Base-by-base conservation (phyloP, 1,284 basidiomycete species). In the Somion occarium region DNA sequence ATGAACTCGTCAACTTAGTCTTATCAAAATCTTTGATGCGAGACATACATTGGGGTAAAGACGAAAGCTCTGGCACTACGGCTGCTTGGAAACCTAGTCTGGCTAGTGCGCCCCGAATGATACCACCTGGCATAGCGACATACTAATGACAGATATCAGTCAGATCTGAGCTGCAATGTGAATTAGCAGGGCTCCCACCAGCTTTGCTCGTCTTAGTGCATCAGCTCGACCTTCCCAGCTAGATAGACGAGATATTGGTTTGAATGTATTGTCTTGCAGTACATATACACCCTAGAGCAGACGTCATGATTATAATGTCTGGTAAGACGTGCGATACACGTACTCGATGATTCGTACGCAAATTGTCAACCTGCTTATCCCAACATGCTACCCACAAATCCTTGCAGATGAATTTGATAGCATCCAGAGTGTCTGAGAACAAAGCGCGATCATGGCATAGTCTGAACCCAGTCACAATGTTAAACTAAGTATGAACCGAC, bases 361-460 rank as follows among this genome's bases (percentile, higher is more conserved):
- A 72, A 65, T 97, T 97, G 65, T 98, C 94, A 1, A 97, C 92
- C 67, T 97, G 95, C 64, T 96, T 95, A 52, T 92, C 88, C 88
- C 88, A 94, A 51, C 84, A 85, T 2, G 84, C 78, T 0, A 78
- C 76, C 92, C 92, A 94, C n/a, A 97, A 73, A 56, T 98, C 94
- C 65, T 98, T 98, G 74, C 94, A 98, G 54, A 98, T 79, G 63
- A 97, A 97, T 68, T 98, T 98, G 71, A 98, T 86, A 13, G 83
- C 85, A 59, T 98, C 94, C 7, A 98, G 75, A 1, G 93, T 91
- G 59, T 94, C 88, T 0, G 80, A 69, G 57, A 96, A 89, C 42
- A 90, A 76, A 26, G 83, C 73, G 54, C 85, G 75, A 53, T 92
- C 86, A 25, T 85, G 79, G 60, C 84, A 87, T 53, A 96, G 67